phyloP scores from a whole-genome alignment of 1,284 basidiomycete species.

The Anthracocystis walkeri region DNA sequence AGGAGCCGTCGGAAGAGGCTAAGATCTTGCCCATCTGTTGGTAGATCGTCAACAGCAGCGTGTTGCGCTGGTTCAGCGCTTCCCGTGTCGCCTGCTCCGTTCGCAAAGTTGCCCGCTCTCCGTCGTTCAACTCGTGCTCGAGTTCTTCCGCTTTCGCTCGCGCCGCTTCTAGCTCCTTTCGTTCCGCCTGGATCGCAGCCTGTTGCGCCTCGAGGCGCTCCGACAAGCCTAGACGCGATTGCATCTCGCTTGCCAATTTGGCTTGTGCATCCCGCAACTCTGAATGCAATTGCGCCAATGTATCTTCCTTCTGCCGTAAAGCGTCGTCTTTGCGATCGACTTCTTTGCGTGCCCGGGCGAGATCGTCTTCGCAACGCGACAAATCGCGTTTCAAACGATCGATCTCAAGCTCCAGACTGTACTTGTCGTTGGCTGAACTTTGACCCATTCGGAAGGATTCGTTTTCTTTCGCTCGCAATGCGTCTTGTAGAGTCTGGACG shows the following conservation, averaged over 20 bases:
- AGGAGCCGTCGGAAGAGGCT: slow-evolving; percentile 71
- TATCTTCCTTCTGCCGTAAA: slow-evolving; percentile 77
- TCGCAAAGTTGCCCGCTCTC: slow-evolving; percentile 79
- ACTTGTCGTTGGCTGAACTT: slow-evolving; percentile 82
- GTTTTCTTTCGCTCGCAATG: slow-evolving; percentile 75
- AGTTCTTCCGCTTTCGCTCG: slow-evolving; percentile 74
- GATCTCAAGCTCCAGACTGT: slow-evolving; percentile 89
- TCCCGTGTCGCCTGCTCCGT: slow-evolving; percentile 86
- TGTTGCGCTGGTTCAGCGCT: slow-evolving; percentile 91
- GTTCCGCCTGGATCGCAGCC: slow-evolving; percentile 38
- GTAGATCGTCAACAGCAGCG: slow-evolving; percentile 88
- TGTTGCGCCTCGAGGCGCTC: slow-evolving; percentile 66
- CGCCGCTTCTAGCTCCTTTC: slow-evolving; percentile 51
- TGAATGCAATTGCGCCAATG: slow-evolving; percentile 74
- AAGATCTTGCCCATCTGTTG: slow-evolving; percentile 95
- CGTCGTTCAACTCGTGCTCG: slow-evolving; percentile 84
- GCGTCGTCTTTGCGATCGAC: slow-evolving; percentile 78
- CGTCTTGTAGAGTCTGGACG: slow-evolving; percentile 74
- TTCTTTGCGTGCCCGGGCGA: slow-evolving; percentile 80
- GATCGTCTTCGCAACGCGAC: slow-evolving; percentile 82
- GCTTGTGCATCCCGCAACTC: slow-evolving; percentile 58
- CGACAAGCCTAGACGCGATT: slow-evolving; percentile 55
- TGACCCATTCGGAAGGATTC: slow-evolving; percentile 79
- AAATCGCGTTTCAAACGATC: slow-evolving; percentile 89
- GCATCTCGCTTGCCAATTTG: slow-evolving; percentile 62